Percentiles rank a stretch among this genome's conserved stretches.
phyloP scores from a whole-genome alignment of 305 asterid species.

The Petunia hybrid region DNA sequence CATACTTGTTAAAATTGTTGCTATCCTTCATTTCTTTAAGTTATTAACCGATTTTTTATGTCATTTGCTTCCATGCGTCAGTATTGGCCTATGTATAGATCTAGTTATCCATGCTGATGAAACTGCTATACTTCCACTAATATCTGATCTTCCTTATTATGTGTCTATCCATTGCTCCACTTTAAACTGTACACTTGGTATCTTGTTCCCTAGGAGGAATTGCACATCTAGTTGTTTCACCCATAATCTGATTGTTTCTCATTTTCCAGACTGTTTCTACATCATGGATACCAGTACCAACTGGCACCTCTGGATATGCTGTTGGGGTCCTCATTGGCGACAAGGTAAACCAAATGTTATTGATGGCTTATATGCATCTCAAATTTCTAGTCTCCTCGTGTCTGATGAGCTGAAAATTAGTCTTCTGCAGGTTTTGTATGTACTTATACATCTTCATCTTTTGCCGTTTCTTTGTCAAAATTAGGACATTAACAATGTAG shows the following conservation, averaged over 20 bases:
- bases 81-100: neutral
- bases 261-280: slow-evolving; percentile 64
- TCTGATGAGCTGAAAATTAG: slow-evolving; percentile 12
- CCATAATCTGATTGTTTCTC: slow-evolving; percentile 36
- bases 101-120: neutral
- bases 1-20: neutral
- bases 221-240: slow-evolving; percentile 19
- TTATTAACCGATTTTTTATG: neutral
- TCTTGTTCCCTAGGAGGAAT: slow-evolving; percentile 9
- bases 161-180: neutral
- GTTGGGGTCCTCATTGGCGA: slow-evolving; percentile 79
- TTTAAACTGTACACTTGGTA: neutral
- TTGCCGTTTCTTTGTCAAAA: slow-evolving; percentile 10
- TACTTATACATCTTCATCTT: slow-evolving; percentile 14
- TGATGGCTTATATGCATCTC: slow-evolving; percentile 28
- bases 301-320: slow-evolving; percentile 53
- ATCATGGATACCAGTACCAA: slow-evolving; percentile 62
- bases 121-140: neutral
- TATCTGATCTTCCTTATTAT: neutral
- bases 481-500: neutral
- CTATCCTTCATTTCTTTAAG: neutral
- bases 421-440: neutral
- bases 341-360: slow-evolving; percentile 56
- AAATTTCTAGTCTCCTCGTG: neutral
- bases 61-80: slow-evolving; percentile 17